Base-by-base conservation (phyloP, 2,329 filamentous ascomycete genomes). In the Fusarium cyanostomum region DNA sequence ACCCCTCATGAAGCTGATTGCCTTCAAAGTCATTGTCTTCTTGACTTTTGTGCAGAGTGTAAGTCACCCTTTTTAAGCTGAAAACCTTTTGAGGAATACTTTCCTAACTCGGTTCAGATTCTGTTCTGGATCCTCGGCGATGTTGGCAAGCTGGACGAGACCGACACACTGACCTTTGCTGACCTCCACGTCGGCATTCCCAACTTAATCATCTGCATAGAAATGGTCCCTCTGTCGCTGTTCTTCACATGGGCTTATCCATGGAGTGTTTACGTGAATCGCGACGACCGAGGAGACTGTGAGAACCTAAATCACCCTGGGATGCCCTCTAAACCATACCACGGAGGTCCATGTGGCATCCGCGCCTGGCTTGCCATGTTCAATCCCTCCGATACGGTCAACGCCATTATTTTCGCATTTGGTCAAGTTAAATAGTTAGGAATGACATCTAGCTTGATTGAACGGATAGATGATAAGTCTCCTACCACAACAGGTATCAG, bases 101-200 rank as follows among this genome's bases (percentile, higher is more conserved):
- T 5, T 3, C 0, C 30, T 52, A 21, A 68, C 34, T 11, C 2
- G 1, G 2, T 30, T 4, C 7, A 61, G 57, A 57, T 65, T 5
- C 26, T 69, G 10, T 69, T 69, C 8, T 56, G 44, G 18, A 52
- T 68, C 7, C 64, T 69, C 8, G 53, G 43, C 1, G 64, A 68
- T 10, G 41, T 34, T 5, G 27, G 42, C 1, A 39, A 44, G 1
- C 64, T 69, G 4, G 49, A 62, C 6, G 49, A 52, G 2, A 66
- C 59, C 9, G 52, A 59, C 11, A 58, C 46, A 1, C 64, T 69
- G 1, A 69, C 67, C 1, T 69, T 52, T 11, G 67, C 67, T 1
- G 67, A 69, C 35, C 49, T 69, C 4, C 53, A 69, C 13, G 31
- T 70, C 5, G 64, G 67, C 2, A 66, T 69, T 1, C 67, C 67